Base-by-base conservation (phyloP, 768 basidiomycete genomes). In the Pluteus cervinus region DNA sequence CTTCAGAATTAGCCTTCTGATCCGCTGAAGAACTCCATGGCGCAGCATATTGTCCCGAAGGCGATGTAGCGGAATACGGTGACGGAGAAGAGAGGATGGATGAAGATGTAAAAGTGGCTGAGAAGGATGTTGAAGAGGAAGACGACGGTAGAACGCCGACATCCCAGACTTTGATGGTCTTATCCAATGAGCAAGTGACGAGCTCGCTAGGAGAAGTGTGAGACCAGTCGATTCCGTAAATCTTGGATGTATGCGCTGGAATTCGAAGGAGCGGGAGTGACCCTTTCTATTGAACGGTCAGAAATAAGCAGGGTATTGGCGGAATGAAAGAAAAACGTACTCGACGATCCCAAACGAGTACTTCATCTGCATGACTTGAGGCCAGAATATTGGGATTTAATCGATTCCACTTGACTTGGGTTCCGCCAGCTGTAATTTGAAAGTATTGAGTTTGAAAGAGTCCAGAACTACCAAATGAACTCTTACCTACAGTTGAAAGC, bases 151-250 rank as follows among this genome's bases (percentile, higher is more conserved):
- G n/a, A n/a, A n/a, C n/a, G n/a, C n/a, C n/a, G 9, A 72, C 71
- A 37, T 85, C 73, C 88, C 90, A 90, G 11, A 82, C 70, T 56
- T 96, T 96, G 64, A 97, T 86, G 0, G 86, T 84, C 55, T 85
- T 89, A 66, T 97, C 94, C 0, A 98, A 69, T 0, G 92, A 93
- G 53, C 96, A 99, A 1, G 94, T 97, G 7, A 94, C 79, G 24
- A 99, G 71, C 54, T 92, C 84, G 49, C 82, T 72, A n/a, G 70
- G 62, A 28, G 68, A 61, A 12, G 71, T 65, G 35, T 89, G 81
- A 5, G 89, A 82, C 93, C 94, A 99, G 59, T 98, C 94, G 37
- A 99, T 91, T 2, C 96, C 96, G 45, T 99, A 97, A 30, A 97
- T 96, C 60, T 92, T 91, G 23, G 88, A 78, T n/a, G 65, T 67